Evolutionary conservation across 768 basidiomycete genomes (phyloP).

Genomic region (Pholiota microspora): DNA sequence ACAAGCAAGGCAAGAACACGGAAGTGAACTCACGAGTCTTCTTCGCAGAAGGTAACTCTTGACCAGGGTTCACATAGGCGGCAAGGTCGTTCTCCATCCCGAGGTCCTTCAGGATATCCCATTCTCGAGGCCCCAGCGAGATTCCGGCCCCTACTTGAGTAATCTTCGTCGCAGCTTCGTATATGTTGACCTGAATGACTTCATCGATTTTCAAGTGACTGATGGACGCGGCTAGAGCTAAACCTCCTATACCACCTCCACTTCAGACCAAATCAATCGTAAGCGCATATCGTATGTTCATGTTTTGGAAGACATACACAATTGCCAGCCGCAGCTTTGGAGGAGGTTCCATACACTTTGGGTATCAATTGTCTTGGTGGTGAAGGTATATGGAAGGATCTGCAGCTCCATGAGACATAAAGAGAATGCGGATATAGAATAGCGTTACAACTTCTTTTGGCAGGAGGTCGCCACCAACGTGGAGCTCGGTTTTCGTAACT

Average conservation of each 20-base stretch:
- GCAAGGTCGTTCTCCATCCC: conserved; percentile 28
- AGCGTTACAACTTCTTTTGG: too few species aligned
- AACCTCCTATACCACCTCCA: conserved; percentile 33
- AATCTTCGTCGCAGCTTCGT: conserved; percentile 39
- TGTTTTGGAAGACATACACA: neutral
- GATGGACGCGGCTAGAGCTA: conserved; percentile 24
- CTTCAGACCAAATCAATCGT: conserved; percentile 9
- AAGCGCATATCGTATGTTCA: neutral
- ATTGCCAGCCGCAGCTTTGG: neutral
- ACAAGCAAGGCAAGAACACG: conserved; percentile 30
- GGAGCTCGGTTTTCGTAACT: too few species aligned
- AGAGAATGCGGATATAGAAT: too few species aligned
- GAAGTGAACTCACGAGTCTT: conserved; percentile 11
- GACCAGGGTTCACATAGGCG: conserved; percentile 8
- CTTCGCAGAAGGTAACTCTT: conserved; percentile 2
- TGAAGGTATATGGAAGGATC: too few species aligned
- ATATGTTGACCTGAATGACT: conserved; percentile 38
- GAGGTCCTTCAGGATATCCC: conserved; percentile 38
- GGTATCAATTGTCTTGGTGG: too few species aligned
- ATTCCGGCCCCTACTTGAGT: conserved; percentile 45
- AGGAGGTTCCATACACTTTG: too few species aligned
- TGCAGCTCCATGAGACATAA: too few species aligned
- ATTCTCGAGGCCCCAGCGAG: conserved; percentile 38
- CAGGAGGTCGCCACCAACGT: too few species aligned
- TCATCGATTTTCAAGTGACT: conserved; percentile 4